Evolutionary conservation across 768 basidiomycete species (phyloP), one percentile per base, ranked within the genome.

Genomic region (Boletus rubescentipes): DNA sequence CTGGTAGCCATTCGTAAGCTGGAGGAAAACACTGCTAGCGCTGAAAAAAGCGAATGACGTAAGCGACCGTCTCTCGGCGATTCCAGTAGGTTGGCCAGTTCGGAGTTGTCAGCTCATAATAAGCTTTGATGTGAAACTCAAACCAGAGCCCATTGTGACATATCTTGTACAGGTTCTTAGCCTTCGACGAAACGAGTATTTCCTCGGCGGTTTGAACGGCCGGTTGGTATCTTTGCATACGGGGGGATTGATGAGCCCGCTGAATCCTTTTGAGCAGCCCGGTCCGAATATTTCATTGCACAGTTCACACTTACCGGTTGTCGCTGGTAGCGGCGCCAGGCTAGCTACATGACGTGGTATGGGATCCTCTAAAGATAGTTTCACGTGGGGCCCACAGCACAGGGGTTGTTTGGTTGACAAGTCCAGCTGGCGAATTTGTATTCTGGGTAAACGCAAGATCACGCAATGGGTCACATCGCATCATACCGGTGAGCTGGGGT

Each of bases 1-100:
- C 83, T 89, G 56, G 80, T 80, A 53, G 88, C 84, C 86, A 89
- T 89, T 69, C 69, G 61, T 58, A 52, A 61, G 55, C 49, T 32
- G n/a, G 26, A 51, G 46, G 36, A 46, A n/a, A 65, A 44, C 36
- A 26, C 26, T 3, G 26, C 38, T 44, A 39, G 50, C 49, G 39
- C 40, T 9, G 9, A 7, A 9, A 31, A 5, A 14, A 31, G 18
- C 40, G 34, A 9, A 53, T 67, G 39, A 66, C 48, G 46, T 58
- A 65, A 65, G 52, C 61, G 41, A 30, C 38, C 14, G 20, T 31
- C 38, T n/a, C n/a, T n/a, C 26, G 26, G 26, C 26, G 26, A 26
- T 26, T 26, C 26, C 26, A 26, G 26, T 26, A 26, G n/a, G n/a
- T n/a, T n/a, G n/a, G n/a, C n/a, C n/a, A n/a, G n/a, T n/a, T n/a